Evolutionary conservation across 2,329 filamentous ascomycete species (phyloP), one percentile per base, ranked within the genome.

Genomic region (Volutella citrinella): DNA sequence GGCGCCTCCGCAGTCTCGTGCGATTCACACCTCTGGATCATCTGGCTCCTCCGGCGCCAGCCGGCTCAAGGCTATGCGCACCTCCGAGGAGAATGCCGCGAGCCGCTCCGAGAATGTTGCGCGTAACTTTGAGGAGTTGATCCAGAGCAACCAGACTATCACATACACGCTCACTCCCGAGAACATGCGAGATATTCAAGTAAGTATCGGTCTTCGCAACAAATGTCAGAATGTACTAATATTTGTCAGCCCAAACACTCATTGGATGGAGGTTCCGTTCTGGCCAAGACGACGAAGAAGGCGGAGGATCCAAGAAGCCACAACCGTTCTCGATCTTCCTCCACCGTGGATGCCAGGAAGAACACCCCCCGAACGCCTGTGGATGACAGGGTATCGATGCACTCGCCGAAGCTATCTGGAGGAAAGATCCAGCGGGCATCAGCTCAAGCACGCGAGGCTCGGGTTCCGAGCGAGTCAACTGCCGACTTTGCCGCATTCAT

Each of bases 401-500:
- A 40, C 6, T 38, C 59, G 3, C 31, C 48, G 2, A 50, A 45
- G 6, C 26, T 42, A 19, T 39, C 42, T 12, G 24, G 38, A 6
- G 10, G 16, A 3, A 48, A 48, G 18, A 41, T 54, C 15, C 46
- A 47, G 5, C 49, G 52, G 3, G 21, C 41, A 30, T 48, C 50
- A 20, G 51, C 48, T 16, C 40, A 57, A 9, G 79, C 88, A 16
- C 77, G 89, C 43, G 89, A 95, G 46, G 81, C 88, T 3, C 76
- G 84, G 42, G 69, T 85, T 8, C 72, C 79, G 9, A 70, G 73
- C 6, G 84, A 90, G 42, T 87, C 87, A 0, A 78, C 84, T 8
- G 73, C 80, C 27, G 90, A 95, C 51, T 87, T 96, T 64, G 86
- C 88, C 15, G 84, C 94, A 39, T 96, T 95, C 57, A 87, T 95